Evolutionary conservation across 257 asterid species (phyloP), one percentile per base, ranked within the genome.

Genomic region (Solanum peruvianum): DNA sequence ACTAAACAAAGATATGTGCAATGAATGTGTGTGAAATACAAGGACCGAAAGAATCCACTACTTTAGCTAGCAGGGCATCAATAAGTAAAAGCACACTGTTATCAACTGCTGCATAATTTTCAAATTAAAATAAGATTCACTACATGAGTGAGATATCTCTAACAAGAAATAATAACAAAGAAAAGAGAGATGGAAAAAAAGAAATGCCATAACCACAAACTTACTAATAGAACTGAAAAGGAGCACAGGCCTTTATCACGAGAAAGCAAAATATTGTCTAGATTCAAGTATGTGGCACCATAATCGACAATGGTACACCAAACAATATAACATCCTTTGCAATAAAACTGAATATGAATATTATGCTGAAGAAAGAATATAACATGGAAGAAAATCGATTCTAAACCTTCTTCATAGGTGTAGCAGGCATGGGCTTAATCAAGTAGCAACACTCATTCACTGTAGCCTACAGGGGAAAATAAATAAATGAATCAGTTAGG

Each of bases 361-460:
- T 29, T 16, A 35, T 37, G 83, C 60, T 86, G 45, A 49, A 86
- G 18, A 52, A 47, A 86, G 25, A 39, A 86, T n/a, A 86, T 52
- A 29, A 58, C 47, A 70, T 37, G 13, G 69, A 73, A 14, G 35
- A n/a, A 73, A 75, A 31, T 9, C 5, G 39, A 27, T 37, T 67
- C 82, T 86, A 33, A 60, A 94, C 97, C 97, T 91, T 93, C 92
- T 91, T 92, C 94, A 90, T 91, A 49, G 93, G 91, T 94, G 91
- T 91, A 49, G 94, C 91, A 89, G 97, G 97, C 97, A 94, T 94
- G 91, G 87, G 90, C 89, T 88, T 87, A 80, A 25, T 44, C 47
- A 83, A 88, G 86, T 86, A 64, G 84, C 83, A 76, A 82, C 86
- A 83, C 42, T 67, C 82, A n/a, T 75, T 82, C 82, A n/a, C 39